phyloP scores from a whole-genome alignment of 2,329 filamentous ascomycete genomes.

The Pseudocercospora crystallina region DNA sequence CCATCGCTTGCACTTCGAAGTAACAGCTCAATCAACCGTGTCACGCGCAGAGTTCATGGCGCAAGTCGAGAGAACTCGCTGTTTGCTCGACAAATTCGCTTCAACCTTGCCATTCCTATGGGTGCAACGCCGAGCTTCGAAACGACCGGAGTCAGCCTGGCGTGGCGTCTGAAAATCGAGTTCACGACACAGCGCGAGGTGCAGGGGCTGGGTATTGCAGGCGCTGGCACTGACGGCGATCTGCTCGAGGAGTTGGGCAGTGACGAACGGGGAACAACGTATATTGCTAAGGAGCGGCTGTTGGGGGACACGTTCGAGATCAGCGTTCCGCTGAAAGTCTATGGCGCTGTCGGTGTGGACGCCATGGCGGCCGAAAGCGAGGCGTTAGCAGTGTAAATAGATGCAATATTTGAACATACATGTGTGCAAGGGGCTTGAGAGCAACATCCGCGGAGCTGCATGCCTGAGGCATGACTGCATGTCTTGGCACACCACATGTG shows the following conservation, averaged over 20 bases:
- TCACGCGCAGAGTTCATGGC: constrained; percentile 78
- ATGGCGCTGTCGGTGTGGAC: constrained; percentile 32
- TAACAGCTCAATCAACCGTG: constrained; percentile 79
- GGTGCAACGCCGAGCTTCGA: constrained; percentile 86
- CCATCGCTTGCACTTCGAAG: constrained; percentile 78
- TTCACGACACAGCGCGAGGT: constrained; percentile 67
- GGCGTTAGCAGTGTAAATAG: constrained; percentile 22
- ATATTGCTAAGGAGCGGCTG: constrained; percentile 37
- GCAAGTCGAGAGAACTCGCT: constrained; percentile 78
- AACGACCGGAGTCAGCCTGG: constrained; percentile 80
- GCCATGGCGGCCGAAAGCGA: constrained; percentile 21
- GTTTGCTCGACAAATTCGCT: constrained; percentile 75
- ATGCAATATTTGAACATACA: neutral
- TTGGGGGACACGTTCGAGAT: constrained; percentile 39
- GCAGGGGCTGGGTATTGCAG: constrained; percentile 20
- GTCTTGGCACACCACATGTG: no score
- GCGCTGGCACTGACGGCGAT: constrained; percentile 56
- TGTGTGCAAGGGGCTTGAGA: no score
- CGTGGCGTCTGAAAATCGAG: constrained; percentile 87
- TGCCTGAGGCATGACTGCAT: no score
- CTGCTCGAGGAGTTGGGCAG: constrained; percentile 36
- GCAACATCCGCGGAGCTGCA: no score
- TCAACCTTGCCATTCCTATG: constrained; percentile 79
- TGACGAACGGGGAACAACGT: constrained; percentile 37
- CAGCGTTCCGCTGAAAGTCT: constrained; percentile 37